Evolutionary conservation across 2,329 filamentous ascomycete genomes (phyloP), one percentile per base, ranked within the genome.

Genomic region (Rosellinia necatrix): DNA sequence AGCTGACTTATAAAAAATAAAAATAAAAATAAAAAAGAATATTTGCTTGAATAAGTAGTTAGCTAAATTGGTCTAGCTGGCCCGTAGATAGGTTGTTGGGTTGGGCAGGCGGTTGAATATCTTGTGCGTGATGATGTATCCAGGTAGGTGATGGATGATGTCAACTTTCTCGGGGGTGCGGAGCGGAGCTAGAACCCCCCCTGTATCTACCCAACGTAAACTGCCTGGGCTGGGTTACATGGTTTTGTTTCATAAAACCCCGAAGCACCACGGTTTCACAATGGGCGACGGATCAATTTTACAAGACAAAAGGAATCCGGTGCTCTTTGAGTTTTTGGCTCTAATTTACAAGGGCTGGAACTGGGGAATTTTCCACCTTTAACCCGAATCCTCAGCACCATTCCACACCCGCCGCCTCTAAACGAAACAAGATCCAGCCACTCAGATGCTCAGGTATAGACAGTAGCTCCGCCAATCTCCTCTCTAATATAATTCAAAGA

Each of bases 311-410:
- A 77, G 77, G 77, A 83, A 84, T 80, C 75, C 77, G 82, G 80
- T 81, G 78, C 78, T 82, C 78, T 83, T 82, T 60, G 60, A 62
- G 79, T 81, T 80, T 78, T 79, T 70, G 74, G 75, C 80, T 83
- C 80, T 83, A 83, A 81, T 83, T 84, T 84, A 84, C 81, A 84
- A 76, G 77, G 76, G 75, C 75, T 76, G 43, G 74, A 76, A 76
- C 72, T 74, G 75, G 76, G 73, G 71, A 74, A 73, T 74, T 70
- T 72, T 74, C 69, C 70, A 67, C 73, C 62, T 70, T 69, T 71
- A 74, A 72, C 72, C 75, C 72, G 69, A 73, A 59, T 76, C 74
- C 74, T 76, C 74, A 70, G 75, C 77, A 77, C 74, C 74, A 74
- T 71, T 73, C 72, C 68, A 71, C 68, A 70, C 74, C 72, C 73